Conservation (phyloP, 225 moss, liverwort and hornwort species). For the Neckera pumila region DNA sequence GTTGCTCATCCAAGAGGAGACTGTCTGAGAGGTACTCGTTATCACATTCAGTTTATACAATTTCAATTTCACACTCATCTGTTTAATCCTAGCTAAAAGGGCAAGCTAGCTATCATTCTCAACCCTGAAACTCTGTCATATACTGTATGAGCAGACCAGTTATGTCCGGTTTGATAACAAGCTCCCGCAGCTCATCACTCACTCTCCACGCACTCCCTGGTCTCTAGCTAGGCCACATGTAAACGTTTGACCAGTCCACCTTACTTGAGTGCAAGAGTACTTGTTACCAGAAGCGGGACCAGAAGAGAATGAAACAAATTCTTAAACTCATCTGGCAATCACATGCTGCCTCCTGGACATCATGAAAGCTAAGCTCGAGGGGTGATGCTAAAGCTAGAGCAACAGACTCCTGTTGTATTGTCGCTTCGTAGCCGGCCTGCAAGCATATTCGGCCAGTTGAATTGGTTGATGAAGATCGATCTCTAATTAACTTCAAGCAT, state of each 20-base stretch:
- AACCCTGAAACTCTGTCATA: not conserved
- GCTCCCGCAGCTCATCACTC: not conserved
- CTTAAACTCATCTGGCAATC: not conserved
- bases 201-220: not conserved
- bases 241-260: not conserved
- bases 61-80: not conserved
- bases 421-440: not conserved
- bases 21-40: not conserved
- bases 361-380: not conserved
- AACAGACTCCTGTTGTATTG: not conserved
- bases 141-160: not conserved
- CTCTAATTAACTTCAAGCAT: not conserved
- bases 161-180: not conserved
- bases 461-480: not conserved
- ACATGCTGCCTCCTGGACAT: not conserved
- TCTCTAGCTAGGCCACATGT: no score
- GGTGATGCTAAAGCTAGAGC: not conserved
- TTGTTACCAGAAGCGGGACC: not conserved
- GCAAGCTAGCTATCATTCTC: not conserved
- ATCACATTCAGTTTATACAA: no score
- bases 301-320: not conserved
- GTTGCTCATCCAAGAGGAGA: not conserved
- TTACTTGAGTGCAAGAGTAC: not conserved
- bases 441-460: not conserved
- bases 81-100: not conserved